Percentiles rank a stretch among this genome's conserved stretches.
Conservation (phyloP, 2,329 filamentous ascomycete species). For the Epichloe baconii region DNA sequence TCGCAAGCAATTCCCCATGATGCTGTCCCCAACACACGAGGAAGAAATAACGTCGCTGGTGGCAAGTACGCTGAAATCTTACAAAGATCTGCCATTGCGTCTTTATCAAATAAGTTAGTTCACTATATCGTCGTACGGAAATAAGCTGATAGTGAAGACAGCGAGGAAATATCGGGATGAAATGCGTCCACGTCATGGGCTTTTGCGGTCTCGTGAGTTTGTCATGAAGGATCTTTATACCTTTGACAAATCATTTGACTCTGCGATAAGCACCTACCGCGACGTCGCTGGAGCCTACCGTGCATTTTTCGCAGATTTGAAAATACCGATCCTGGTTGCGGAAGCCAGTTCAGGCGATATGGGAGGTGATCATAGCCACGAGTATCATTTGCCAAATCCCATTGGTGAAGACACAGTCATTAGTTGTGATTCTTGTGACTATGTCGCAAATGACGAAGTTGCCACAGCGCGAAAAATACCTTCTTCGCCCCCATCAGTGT, state of each 20-base stretch:
- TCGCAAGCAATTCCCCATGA: conserved; percentile 57
- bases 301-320: conserved; percentile 68
- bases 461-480: conserved; percentile 27
- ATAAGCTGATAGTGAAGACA: conserved; percentile 16
- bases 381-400: conserved; percentile 73
- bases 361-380: conserved; percentile 84
- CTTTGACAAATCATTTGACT: conserved; percentile 57
- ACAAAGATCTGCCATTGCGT: conserved; percentile 73
- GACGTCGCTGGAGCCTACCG: conserved; percentile 62
- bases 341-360: conserved; percentile 93
- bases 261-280: conserved; percentile 71
- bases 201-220: conserved; percentile 82
- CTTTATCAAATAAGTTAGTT: conserved; percentile 76
- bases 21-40: conserved; percentile 88
- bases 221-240: conserved; percentile 98
- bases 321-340: conserved; percentile 71
- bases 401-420: conserved; percentile 81
- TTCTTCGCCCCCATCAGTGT: not conserved
- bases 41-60: conserved; percentile 88
- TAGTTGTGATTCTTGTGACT: conserved; percentile 58
- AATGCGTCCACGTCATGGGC: conserved; percentile 71
- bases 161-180: conserved; percentile 93
- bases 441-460: conserved; percentile 82
- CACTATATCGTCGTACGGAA: no score
- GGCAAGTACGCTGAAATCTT: conserved; percentile 58